phyloP scores from a whole-genome alignment of 78 protist genomes.

The Chrysochromulina parva region DNA sequence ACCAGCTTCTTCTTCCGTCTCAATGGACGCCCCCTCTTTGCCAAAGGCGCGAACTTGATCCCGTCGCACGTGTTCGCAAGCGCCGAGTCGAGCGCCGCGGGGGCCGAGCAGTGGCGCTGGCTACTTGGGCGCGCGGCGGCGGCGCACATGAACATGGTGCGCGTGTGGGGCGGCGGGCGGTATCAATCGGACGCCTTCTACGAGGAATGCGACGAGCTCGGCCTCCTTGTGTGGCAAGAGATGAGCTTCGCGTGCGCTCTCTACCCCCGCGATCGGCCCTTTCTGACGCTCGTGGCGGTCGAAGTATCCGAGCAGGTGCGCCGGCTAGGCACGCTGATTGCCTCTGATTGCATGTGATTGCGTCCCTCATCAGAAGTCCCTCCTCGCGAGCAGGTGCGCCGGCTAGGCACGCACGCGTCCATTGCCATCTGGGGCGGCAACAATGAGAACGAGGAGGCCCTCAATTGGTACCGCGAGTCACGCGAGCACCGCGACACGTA shows the following conservation, averaged over 20 bases:
- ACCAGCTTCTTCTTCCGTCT: slow-evolving; percentile 33
- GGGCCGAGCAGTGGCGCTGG: not conserved
- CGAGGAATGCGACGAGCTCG: slow-evolving; percentile 38
- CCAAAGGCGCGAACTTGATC: slow-evolving; percentile 45
- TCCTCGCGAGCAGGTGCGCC: no score
- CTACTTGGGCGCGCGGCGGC: slow-evolving; percentile 33
- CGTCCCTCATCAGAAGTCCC: no score
- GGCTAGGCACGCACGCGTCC: slow-evolving; percentile 42
- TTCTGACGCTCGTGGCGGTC: slow-evolving; percentile 52
- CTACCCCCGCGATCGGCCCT: slow-evolving; percentile 73
- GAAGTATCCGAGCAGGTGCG: not conserved
- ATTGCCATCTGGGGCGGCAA: slow-evolving; percentile 48
- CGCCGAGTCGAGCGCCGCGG: not conserved
- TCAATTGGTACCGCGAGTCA: not conserved
- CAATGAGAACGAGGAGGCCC: slow-evolving; percentile 61
- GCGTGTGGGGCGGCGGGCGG: slow-evolving; percentile 68
- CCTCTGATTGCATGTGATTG: no score
- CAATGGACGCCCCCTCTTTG: slow-evolving; percentile 33
- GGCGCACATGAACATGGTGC: slow-evolving; percentile 50
- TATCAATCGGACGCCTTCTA: slow-evolving; percentile 41
- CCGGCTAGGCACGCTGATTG: no score
- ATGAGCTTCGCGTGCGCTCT: slow-evolving; percentile 64
- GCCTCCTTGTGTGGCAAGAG: slow-evolving; percentile 50
- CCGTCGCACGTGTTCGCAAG: not conserved
- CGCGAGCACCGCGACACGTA: slow-evolving; percentile 40